Evolutionary conservation across 2,329 filamentous ascomycete genomes (phyloP).

Genomic region (Diplodia corticola): DNA sequence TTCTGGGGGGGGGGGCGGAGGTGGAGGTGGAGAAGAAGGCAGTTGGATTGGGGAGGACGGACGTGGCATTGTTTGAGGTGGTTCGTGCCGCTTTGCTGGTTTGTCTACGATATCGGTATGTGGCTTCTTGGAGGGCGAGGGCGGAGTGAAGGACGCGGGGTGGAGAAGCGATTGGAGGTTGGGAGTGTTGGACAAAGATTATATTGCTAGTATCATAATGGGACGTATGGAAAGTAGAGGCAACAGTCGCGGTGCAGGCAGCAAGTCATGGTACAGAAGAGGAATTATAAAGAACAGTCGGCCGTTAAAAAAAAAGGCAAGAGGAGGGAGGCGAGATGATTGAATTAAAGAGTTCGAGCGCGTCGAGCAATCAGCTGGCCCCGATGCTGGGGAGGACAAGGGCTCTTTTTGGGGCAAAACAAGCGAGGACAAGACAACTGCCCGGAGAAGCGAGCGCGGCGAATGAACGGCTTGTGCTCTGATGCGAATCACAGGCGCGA

Average conservation of each 20-base stretch:
- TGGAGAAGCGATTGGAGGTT: background rate
- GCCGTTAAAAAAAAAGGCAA: background rate
- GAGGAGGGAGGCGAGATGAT: background rate
- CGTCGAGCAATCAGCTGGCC: background rate
- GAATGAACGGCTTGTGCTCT: background rate
- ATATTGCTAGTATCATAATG: constrained; percentile 15
- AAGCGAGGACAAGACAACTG: background rate
- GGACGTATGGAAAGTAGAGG: background rate
- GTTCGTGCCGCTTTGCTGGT: too few relatives aligned
- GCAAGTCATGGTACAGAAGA: background rate
- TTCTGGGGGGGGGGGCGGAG: background rate
- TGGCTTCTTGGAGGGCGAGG: too few relatives aligned
- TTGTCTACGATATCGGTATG: background rate
- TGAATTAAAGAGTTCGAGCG: background rate
- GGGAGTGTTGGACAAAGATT: background rate
- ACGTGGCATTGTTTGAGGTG: constrained; percentile 1
- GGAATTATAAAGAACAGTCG: background rate
- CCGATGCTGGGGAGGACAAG: background rate
- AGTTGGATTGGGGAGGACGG: background rate
- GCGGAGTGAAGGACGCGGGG: background rate
- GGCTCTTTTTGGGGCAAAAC: background rate
- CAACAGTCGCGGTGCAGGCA: background rate
- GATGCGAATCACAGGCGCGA: background rate
- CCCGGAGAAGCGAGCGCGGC: background rate
- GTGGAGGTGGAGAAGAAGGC: too few relatives aligned